Evolutionary conservation across 345 rosid genomes (phyloP), one percentile per base, ranked within the genome.

Genomic region (Linum usitatissimum): DNA sequence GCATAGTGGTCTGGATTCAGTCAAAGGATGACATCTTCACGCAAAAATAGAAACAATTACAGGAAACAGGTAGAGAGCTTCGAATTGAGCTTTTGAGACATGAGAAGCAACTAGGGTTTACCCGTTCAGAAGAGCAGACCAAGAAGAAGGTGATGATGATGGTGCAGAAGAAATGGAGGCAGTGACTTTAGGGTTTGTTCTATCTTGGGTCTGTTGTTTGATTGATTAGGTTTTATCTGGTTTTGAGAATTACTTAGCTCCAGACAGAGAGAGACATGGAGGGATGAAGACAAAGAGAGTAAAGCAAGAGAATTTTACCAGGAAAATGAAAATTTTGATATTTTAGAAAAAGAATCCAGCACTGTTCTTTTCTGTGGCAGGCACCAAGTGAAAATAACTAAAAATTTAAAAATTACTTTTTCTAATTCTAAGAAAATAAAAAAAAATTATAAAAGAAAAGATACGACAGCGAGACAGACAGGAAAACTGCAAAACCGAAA

Each of bases 1-100:
- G 75, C 90, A 91, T 79, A 68, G 64, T 75, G 70, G 61, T 72
- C 67, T 57, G 68, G 80, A 83, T 75, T 77, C 67, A 77, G 76
- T 68, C 54, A 48, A 73, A 64, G 73, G 57, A 48, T 53, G 71
- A 65, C 71, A 70, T 42, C 42, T 68, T 55, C 12, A 60, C 67
- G 71, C 23, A 15, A 56, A 58, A 64, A 54, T 4, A 81, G 23
- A 75, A 61, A 71, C 59, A 75, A 78, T 59, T 65, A 66, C 58
- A 66, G 36, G 23, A 56, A 71, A 68, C 59, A 70, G 72, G 69
- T 73, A 64, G 39, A 59, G 69, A 12, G 9, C 28, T 9, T 58
- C 67, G 62, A 68, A 69, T 63, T 66, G 63, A 79, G 73, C 72
- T 71, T 57, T 45, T 45, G 51, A 6, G 21, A 63, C 34, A 66